Evolutionary conservation across 1,284 basidiomycete species (phyloP).

Genomic region (Volvariella surrecta): DNA sequence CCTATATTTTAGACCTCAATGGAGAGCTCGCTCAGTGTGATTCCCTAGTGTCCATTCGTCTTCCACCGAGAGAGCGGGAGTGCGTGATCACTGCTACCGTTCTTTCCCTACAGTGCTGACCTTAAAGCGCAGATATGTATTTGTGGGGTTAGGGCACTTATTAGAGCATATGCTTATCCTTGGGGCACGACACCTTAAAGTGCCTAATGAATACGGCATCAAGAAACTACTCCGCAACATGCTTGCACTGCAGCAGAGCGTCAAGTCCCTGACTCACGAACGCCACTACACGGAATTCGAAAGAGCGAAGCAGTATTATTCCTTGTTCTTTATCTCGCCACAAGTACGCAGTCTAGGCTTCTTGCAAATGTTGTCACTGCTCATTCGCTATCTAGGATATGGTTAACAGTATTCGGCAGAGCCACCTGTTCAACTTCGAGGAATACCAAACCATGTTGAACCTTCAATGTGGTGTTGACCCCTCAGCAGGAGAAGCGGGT

Average conservation of each 20-base stretch:
- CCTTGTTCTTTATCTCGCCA: constrained; percentile 67
- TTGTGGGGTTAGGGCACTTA: constrained; percentile 80
- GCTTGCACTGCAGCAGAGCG: constrained; percentile 86
- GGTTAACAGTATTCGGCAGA: constrained; percentile 57
- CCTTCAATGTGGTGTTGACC: constrained; percentile 78
- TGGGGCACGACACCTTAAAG: constrained; percentile 64
- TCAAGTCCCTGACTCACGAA: constrained; percentile 70
- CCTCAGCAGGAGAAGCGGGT: constrained; percentile 38
- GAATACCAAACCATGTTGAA: constrained; percentile 88
- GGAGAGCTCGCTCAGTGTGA: constrained; percentile 74
- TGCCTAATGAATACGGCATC: constrained; percentile 74
- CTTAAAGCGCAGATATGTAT: constrained; percentile 58
- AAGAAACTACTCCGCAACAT: constrained; percentile 90
- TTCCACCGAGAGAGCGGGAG: constrained; percentile 62
- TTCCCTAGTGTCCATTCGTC: constrained; percentile 53
- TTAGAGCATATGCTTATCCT: constrained; percentile 81
- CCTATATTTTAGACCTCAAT: constrained; percentile 86
- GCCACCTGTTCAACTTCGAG: constrained; percentile 73
- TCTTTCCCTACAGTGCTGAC: constrained; percentile 5
- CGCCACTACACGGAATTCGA: constrained; percentile 64
- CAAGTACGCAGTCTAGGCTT: constrained; percentile 42
- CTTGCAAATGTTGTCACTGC: not conserved
- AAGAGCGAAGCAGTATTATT: constrained; percentile 74
- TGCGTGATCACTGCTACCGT: constrained; percentile 26
- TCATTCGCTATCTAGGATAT: constrained; percentile 43